Percentiles rank a stretch among this genome's conserved stretches.
Evolutionary conservation across 2,329 filamentous ascomycete genomes (phyloP).

Genomic region (Colletotrichum sp.): DNA sequence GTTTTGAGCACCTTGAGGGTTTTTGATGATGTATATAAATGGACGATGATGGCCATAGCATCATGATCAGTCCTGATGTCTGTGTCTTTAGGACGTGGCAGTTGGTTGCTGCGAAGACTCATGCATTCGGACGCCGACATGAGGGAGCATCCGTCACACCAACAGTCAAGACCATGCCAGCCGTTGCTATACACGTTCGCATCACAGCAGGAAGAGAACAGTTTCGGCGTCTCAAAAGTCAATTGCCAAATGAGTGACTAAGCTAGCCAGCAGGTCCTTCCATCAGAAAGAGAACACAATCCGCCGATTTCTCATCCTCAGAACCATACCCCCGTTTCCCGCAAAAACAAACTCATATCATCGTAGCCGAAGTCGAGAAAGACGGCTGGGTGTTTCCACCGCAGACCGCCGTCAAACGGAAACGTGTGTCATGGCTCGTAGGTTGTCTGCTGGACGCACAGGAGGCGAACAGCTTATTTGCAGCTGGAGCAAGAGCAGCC

Average conservation of each 20-base stretch:
- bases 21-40: background rate
- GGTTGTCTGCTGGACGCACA: background rate
- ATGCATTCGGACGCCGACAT: background rate
- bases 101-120: background rate
- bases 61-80: background rate
- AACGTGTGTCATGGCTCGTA: background rate
- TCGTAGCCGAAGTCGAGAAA: background rate
- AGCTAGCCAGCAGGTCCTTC: background rate
- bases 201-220: background rate
- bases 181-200: too few species aligned
- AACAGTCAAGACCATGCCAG: background rate
- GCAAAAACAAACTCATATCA: background rate
- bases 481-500: slow-evolving; percentile 21
- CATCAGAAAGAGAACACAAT: background rate
- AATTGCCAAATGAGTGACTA: slow-evolving; percentile 15
- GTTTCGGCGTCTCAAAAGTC: background rate
- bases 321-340: background rate
- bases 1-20: slow-evolving; percentile 8
- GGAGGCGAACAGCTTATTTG: background rate
- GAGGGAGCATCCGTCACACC: too few species aligned
- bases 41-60: background rate
- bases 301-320: background rate
- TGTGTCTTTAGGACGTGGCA: accelerated
- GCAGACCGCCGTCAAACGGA: background rate
- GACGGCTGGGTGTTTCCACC: background rate